Evolutionary conservation across 73 alveolate species (phyloP).

Genomic region (Blepharisma japonicum): DNA sequence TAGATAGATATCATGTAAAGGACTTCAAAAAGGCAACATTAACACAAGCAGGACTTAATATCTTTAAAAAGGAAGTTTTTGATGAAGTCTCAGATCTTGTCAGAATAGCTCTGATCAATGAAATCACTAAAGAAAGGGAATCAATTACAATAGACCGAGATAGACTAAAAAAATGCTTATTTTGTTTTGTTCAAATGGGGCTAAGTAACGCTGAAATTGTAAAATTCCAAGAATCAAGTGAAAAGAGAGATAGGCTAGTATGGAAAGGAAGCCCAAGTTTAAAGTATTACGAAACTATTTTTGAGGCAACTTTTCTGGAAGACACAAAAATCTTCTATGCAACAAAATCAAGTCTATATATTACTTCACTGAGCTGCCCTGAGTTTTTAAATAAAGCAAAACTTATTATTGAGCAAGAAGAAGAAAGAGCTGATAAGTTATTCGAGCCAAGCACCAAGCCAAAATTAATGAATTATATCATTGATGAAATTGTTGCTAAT

Average conservation of each 20-base stretch:
- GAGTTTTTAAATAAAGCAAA: slow-evolving; percentile 64
- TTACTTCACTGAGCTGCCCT: slow-evolving; percentile 54
- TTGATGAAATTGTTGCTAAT: slow-evolving; percentile 52
- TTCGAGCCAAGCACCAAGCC: slow-evolving; percentile 55
- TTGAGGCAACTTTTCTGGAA: slow-evolving; percentile 43
- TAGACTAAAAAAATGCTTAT: slow-evolving; percentile 33
- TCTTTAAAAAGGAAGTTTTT: slow-evolving; percentile 27
- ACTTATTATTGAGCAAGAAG: slow-evolving; percentile 62
- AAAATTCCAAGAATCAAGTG: slow-evolving; percentile 45
- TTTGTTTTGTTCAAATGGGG: slow-evolving; percentile 40
- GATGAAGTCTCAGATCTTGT: slow-evolving; percentile 20
- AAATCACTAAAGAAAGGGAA: slow-evolving; percentile 43
- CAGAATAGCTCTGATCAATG: slow-evolving; percentile 35
- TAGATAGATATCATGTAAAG: background rate
- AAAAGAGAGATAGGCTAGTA: background rate
- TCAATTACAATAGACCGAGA: slow-evolving; percentile 36
- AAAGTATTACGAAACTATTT: slow-evolving; percentile 39
- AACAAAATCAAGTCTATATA: slow-evolving; percentile 47
- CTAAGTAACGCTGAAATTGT: slow-evolving; percentile 39
- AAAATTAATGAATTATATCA: slow-evolving; percentile 43
- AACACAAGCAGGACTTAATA: background rate
- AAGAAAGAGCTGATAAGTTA: slow-evolving; percentile 64
- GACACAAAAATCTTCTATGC: slow-evolving; percentile 42
- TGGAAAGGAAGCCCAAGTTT: background rate
- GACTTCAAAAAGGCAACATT: background rate